These are phyloP conservation scores for Diplocarpon rosae DNA, from an alignment of 2,329 filamentous ascomycete species.

Conservation along the genomic window DNA sequence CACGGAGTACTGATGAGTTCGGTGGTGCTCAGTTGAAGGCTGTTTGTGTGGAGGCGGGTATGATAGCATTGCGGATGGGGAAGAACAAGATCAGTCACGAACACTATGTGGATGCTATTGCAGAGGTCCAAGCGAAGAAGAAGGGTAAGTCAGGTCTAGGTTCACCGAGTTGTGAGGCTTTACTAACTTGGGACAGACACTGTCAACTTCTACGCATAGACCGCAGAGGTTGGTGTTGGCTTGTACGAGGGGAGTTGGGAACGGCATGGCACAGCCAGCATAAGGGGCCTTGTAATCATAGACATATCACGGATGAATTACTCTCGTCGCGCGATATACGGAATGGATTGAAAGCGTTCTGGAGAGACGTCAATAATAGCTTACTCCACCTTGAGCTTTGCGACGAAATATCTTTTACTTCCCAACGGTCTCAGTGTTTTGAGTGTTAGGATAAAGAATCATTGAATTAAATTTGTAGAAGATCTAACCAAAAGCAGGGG, in stretches of 20 bases:
- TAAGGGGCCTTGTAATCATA: constrained; percentile 24
- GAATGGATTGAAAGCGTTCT: background rate
- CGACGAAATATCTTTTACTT: no score
- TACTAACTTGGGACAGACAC: constrained; percentile 16
- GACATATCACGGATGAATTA: constrained; percentile 18
- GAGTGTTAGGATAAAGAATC: no score
- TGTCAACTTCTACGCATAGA: constrained; percentile 25
- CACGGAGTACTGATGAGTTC: constrained; percentile 95
- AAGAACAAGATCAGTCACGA: constrained; percentile 97
- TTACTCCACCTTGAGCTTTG: background rate
- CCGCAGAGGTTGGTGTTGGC: constrained; percentile 2
- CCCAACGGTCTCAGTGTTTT: no score
- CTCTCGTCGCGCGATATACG: background rate
- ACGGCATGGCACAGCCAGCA: constrained; percentile 18
- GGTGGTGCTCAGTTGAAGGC: constrained; percentile 96
- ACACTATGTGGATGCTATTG: constrained; percentile 96
- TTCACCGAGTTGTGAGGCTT: background rate
- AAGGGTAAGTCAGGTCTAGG: constrained; percentile 22
- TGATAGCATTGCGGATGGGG: constrained; percentile 92
- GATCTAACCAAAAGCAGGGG: no score
- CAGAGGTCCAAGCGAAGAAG: constrained; percentile 91
- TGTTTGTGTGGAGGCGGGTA: constrained; percentile 95
- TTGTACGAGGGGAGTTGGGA: constrained; percentile 18
- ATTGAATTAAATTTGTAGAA: no score
- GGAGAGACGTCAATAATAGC: background rate